Evolutionary conservation across 495 filamentous ascomycete genomes (phyloP), one percentile per base, ranked within the genome.

Genomic region (Penicillium turbatum): DNA sequence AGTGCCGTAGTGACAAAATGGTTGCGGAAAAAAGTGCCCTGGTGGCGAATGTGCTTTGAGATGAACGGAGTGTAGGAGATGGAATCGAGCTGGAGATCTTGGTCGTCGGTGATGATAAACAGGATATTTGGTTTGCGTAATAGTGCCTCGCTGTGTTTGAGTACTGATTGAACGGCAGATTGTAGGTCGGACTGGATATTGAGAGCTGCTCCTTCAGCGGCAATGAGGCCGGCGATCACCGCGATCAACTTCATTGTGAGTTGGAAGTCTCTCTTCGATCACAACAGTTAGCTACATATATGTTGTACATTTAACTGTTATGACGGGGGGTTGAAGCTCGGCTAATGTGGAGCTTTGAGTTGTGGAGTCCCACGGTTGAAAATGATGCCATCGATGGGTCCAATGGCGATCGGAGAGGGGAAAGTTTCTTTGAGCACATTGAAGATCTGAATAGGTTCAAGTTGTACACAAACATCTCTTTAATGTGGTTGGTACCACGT

Each of bases 81-180:
- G 0, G 82, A 85, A 48, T 79, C 69, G 59, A 87, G 67, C 58
- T 83, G 76, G 21, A 82, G 59, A 48, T 87, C 84, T 51, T 87
- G 84, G 60, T 87, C 83, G 52, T 87, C 84, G 0, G 83, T 85
- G 21, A 87, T 69, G 40, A 87, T 72, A 54, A 87, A 85, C 17
- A 87, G 69, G 50, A 86, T 77, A 54, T 86, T 86, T 4, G 82
- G 80, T 15, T 56, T 58, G 13, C 54, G 58, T 11, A 49, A 13
- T 29, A 41, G 17, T 6, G 51, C 35, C 17, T 57, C 39, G 16
- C 35, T 42, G 15, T 24, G 27, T 6, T 51, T 43, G 8, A 63
- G 17, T 13, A 57, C 48, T 0, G 60, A 30, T n/a, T 53, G 50
- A 5, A 61, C 29, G 1, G 45, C 46, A 6, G 56, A 52, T 30